These are phyloP conservation scores for Thalia dealbata DNA, from an alignment of 176 grass and related monocot species.

Conservation along the genomic window DNA sequence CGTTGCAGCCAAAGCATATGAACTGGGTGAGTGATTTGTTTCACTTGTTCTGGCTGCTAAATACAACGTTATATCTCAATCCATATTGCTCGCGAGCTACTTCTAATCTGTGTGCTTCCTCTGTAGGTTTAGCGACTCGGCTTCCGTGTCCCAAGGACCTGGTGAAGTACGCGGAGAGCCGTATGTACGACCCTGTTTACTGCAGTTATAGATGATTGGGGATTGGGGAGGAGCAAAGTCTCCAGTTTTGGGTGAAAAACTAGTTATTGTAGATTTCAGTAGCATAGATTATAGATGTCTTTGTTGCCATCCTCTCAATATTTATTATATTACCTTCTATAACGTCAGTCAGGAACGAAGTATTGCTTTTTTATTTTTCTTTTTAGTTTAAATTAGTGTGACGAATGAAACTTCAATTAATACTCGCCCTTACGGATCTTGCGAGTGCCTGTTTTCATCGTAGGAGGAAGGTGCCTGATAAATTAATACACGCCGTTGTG, in stretches of 20 bases:
- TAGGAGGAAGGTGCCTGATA: too few relatives aligned
- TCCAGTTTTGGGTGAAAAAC: neutral
- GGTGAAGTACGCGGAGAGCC: constrained; percentile 69
- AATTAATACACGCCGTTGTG: too few relatives aligned
- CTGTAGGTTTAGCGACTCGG: constrained; percentile 46
- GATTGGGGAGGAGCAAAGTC: neutral
- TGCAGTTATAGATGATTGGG: constrained; percentile 47
- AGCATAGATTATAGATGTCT: neutral
- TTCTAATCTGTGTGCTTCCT: neutral
- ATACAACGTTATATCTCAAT: neutral
- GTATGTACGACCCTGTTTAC: constrained; percentile 74
- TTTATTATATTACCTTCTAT: neutral
- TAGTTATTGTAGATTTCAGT: neutral
- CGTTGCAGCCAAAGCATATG: constrained; percentile 79
- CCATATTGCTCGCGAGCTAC: neutral
- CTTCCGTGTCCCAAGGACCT: constrained; percentile 55
- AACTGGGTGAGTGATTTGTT: constrained; percentile 44
- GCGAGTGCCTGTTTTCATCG: too few relatives aligned
- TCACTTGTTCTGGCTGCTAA: neutral
- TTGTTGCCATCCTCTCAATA: neutral
- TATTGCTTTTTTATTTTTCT: too few relatives aligned
- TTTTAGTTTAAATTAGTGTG: too few relatives aligned
- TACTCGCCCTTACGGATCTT: too few relatives aligned
- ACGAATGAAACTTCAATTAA: too few relatives aligned
- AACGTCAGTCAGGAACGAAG: neutral